Evolutionary conservation across 2,329 filamentous ascomycete species (phyloP).

Genomic region (Calonectria pteridis): DNA sequence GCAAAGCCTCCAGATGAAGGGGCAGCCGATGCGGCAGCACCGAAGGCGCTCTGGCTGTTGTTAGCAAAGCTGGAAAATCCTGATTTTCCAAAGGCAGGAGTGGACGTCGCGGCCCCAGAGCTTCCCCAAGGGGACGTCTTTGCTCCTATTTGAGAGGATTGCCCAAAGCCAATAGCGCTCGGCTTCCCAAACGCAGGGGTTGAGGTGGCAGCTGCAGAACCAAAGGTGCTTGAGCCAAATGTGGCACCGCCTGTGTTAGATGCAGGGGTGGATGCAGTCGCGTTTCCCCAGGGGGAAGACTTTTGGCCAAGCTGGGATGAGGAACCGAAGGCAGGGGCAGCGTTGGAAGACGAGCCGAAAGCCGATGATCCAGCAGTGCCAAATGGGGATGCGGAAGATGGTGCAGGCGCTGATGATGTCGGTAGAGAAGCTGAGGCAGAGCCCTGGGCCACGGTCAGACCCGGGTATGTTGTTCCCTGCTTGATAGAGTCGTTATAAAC

Average conservation of each 20-base stretch:
- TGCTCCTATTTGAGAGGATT: conserved; percentile 61
- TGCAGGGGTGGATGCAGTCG: conserved; percentile 46
- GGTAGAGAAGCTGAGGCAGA: conserved; percentile 46
- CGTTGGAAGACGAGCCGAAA: conserved; percentile 56
- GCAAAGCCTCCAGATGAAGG: conserved; percentile 63
- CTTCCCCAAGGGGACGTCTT: conserved; percentile 68
- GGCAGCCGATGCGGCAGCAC: conserved; percentile 48
- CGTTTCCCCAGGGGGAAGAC: conserved; percentile 63
- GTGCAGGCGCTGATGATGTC: conserved; percentile 42
- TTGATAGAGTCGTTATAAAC: conserved; percentile 90
- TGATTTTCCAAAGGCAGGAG: conserved; percentile 67
- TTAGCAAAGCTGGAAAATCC: conserved; percentile 59
- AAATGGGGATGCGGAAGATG: conserved; percentile 50
- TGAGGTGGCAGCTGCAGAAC: conserved; percentile 50
- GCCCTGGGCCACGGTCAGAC: conserved; percentile 67
- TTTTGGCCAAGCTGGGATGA: conserved; percentile 63
- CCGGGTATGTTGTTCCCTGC: conserved; percentile 78
- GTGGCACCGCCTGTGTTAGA: conserved; percentile 50
- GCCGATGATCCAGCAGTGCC: conserved; percentile 47
- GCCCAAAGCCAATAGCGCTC: conserved; percentile 65
- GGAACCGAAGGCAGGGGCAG: conserved; percentile 61
- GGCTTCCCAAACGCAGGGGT: conserved; percentile 64
- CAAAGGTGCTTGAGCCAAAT: conserved; percentile 63
- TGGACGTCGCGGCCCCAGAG: conserved; percentile 36
- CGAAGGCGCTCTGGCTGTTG: conserved; percentile 53